Evolutionary conservation across 1,284 basidiomycete genomes (phyloP).

Genomic region (Rhizoctonia solani): DNA sequence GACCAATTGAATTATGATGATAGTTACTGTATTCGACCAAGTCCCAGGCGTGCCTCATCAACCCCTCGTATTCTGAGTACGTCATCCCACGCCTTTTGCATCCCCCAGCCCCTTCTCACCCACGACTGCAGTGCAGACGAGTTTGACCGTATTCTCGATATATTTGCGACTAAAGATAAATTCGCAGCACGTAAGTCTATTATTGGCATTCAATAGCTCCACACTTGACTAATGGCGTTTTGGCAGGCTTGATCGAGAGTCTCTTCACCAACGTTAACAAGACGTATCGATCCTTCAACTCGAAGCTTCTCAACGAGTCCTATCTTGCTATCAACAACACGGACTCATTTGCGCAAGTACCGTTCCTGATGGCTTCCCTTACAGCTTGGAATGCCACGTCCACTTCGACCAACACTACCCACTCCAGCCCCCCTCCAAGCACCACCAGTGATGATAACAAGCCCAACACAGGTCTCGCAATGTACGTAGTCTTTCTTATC

Average conservation of each 20-base stretch:
- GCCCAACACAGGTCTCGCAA: constrained; percentile 67
- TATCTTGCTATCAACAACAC: constrained; percentile 56
- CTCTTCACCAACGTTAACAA: constrained; percentile 62
- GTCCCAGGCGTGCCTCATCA: constrained; percentile 74
- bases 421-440: constrained; percentile 38
- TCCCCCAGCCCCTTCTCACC: neutral
- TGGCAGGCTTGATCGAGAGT: constrained; percentile 56
- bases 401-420: constrained; percentile 36
- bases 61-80: constrained; percentile 60
- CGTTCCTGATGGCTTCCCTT: constrained; percentile 70
- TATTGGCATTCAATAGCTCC: neutral
- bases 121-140: constrained; percentile 53
- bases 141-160: constrained; percentile 77
- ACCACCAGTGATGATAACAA: constrained; percentile 43
- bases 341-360: constrained; percentile 47
- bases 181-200: constrained; percentile 49
- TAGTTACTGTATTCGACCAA: constrained; percentile 77
- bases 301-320: constrained; percentile 60
- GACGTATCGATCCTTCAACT: constrained; percentile 61
- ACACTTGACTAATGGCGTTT: constrained; percentile 39
- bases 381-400: constrained; percentile 67
- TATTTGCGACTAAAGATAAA: constrained; percentile 67
- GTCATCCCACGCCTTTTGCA: neutral
- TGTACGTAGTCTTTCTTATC: constrained; percentile 52
- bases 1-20: constrained; percentile 10